Evolutionary conservation across 2,329 filamentous ascomycete species (phyloP).

Genomic region (Fusarium nematophilum): DNA sequence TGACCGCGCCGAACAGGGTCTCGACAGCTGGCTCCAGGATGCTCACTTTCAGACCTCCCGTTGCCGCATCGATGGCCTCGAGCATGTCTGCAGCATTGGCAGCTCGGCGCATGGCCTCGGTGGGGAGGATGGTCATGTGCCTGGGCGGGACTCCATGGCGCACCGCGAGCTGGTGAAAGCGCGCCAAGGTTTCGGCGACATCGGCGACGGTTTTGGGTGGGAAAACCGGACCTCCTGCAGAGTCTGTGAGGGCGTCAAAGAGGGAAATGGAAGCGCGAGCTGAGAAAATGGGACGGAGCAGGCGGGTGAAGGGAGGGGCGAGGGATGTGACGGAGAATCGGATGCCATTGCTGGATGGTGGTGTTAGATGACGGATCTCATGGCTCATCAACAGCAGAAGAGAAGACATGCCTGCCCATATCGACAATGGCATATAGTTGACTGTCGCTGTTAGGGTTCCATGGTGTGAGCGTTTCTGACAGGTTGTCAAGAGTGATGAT

Average conservation of each 20-base stretch:
- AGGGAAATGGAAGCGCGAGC: conserved; percentile 85
- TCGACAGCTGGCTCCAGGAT: conserved; percentile 84
- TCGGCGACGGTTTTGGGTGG: conserved; percentile 67
- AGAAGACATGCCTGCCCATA: conserved; percentile 64
- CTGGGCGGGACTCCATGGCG: conserved; percentile 73
- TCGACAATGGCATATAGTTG: conserved; percentile 69
- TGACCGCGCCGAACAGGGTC: conserved; percentile 79
- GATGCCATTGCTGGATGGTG: conserved; percentile 80
- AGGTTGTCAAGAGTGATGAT: conserved; percentile 65
- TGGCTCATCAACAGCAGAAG: not conserved
- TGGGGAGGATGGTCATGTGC: conserved; percentile 83
- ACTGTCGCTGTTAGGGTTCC: conserved; percentile 58
- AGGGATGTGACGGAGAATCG: conserved; percentile 90
- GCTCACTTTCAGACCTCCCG: conserved; percentile 74
- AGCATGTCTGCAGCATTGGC: conserved; percentile 78
- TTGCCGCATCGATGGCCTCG: conserved; percentile 68
- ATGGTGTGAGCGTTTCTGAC: conserved; percentile 59
- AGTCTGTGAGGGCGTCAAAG: conserved; percentile 80
- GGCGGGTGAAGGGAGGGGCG: conserved; percentile 75
- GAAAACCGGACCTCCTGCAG: conserved; percentile 55
- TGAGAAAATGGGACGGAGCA: conserved; percentile 81
- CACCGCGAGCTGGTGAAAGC: conserved; percentile 77
- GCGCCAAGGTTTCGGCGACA: conserved; percentile 74
- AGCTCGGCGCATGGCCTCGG: conserved; percentile 87
- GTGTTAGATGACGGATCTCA: conserved; percentile 8